These are phyloP conservation scores for Colletotrichum sp. DNA, from an alignment of 2,329 filamentous ascomycete species.

Conservation along the genomic window DNA sequence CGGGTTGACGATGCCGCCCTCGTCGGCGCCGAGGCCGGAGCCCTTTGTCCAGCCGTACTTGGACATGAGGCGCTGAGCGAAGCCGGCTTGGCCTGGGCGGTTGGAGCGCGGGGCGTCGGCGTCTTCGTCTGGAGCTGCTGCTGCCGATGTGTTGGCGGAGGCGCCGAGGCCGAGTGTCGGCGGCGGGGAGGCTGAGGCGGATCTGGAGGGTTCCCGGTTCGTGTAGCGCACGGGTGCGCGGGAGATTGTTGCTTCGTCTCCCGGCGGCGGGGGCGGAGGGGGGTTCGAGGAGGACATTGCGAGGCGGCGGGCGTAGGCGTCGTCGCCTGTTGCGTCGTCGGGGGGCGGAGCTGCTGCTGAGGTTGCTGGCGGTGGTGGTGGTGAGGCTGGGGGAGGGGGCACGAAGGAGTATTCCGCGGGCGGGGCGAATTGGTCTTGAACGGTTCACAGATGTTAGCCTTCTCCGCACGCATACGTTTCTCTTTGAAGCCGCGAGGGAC, in stretches of 20 bases:
- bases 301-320: slow-evolving; percentile 69
- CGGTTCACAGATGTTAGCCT: slow-evolving; percentile 23
- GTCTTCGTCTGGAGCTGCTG: slow-evolving; percentile 31
- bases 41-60: slow-evolving; percentile 96
- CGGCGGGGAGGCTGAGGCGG: slow-evolving; percentile 43
- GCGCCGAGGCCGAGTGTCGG: slow-evolving; percentile 57
- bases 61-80: slow-evolving; percentile 85
- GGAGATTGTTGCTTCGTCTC: slow-evolving; percentile 68
- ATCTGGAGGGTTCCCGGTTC: slow-evolving; percentile 30
- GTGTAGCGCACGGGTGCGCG: slow-evolving; percentile 79
- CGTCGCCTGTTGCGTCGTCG: slow-evolving; percentile 69
- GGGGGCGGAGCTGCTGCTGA: slow-evolving; percentile 50
- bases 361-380: slow-evolving; percentile 49
- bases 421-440: slow-evolving; percentile 63
- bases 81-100: slow-evolving; percentile 80
- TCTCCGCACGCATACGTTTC: not conserved
- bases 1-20: slow-evolving; percentile 83
- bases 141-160: not conserved
- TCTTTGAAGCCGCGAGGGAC: slow-evolving; percentile 5
- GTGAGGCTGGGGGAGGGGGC: slow-evolving; percentile 54
- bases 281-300: slow-evolving; percentile 52
- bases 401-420: slow-evolving; percentile 61
- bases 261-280: slow-evolving; percentile 37
- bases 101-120: slow-evolving; percentile 56
- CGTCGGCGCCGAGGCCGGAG: slow-evolving; percentile 81